These are phyloP conservation scores for Sisymbrium irio DNA, from an alignment of 345 rosid species.

Conservation along the genomic window DNA sequence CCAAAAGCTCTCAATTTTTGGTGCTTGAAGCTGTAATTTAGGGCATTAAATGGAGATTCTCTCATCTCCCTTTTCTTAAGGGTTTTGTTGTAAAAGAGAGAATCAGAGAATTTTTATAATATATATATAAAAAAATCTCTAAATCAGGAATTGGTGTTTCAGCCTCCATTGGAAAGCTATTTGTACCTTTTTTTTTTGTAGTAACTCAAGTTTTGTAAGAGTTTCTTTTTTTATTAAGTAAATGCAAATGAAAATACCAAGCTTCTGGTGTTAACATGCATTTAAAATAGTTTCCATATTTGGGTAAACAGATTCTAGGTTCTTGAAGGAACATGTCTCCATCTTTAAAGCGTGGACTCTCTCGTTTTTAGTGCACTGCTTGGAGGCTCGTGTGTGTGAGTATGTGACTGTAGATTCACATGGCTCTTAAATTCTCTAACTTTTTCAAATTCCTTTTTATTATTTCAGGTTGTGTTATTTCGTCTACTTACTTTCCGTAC, in stretches of 20 bases:
- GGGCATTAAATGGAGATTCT: conserved; percentile 26
- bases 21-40: conserved; percentile 31
- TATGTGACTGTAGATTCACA: conserved; percentile 33
- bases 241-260: not conserved
- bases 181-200: too few relatives aligned
- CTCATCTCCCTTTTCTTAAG: not conserved
- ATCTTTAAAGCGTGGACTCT: conserved; percentile 15
- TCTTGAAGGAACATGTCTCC: conserved; percentile 17
- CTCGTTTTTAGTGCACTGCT: conserved; percentile 24
- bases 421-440: conserved; percentile 27
- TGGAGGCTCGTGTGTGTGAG: conserved; percentile 12
- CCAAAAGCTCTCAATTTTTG: conserved; percentile 25
- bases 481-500: conserved; percentile 27
- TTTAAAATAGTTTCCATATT: conserved; percentile 21
- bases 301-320: conserved; percentile 14
- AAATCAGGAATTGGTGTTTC: conserved; percentile 5
- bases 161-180: conserved; percentile 19
- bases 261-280: conserved; percentile 19
- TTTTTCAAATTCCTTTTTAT: not conserved
- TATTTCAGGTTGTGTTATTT: conserved; percentile 21
- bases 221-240: not conserved
- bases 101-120: conserved; percentile 11
- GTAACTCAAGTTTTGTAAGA: conserved; percentile 16
- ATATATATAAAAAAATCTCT: not conserved
- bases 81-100: conserved; percentile 24